These are phyloP conservation scores for Fusarium sp. DNA, from an alignment of 2,329 filamentous ascomycete genomes.

Conservation along the genomic window DNA sequence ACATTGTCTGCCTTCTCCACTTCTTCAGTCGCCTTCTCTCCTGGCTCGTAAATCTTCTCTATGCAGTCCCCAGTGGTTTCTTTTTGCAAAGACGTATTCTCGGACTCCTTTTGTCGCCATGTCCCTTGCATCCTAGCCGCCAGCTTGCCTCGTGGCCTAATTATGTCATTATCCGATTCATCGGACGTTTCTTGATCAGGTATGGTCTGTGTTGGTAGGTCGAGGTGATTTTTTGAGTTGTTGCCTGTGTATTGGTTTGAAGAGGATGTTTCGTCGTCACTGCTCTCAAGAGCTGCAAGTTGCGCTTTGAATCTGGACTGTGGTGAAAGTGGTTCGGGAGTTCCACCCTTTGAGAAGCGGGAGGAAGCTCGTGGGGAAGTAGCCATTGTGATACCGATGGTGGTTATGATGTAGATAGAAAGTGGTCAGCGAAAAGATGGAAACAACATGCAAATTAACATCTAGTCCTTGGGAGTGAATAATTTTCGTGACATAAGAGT, in stretches of 20 bases:
- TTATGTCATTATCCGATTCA: slow-evolving; percentile 49
- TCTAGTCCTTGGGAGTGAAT: background rate
- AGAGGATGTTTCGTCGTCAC: slow-evolving; percentile 55
- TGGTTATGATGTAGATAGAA: background rate
- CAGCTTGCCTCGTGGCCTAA: slow-evolving; percentile 68
- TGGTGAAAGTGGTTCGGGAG: slow-evolving; percentile 59
- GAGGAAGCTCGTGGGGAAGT: slow-evolving; percentile 55
- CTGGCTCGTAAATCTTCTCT: slow-evolving; percentile 53
- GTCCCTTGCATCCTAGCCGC: slow-evolving; percentile 69
- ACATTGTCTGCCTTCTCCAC: slow-evolving; percentile 41
- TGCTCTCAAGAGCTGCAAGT: slow-evolving; percentile 60
- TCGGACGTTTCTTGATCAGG: slow-evolving; percentile 60
- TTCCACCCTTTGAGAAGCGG: slow-evolving; percentile 53
- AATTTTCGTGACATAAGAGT: slow-evolving; percentile 1
- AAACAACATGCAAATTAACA: background rate
- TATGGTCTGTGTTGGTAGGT: slow-evolving; percentile 27
- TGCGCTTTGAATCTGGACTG: slow-evolving; percentile 65
- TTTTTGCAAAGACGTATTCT: slow-evolving; percentile 4
- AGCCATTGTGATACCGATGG: slow-evolving; percentile 54
- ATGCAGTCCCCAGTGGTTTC: slow-evolving; percentile 54
- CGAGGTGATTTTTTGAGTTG: slow-evolving; percentile 1
- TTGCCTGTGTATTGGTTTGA: slow-evolving; percentile 19
- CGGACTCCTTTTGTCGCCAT: slow-evolving; percentile 26
- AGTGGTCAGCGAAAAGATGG: background rate
- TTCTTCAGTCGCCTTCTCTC: slow-evolving; percentile 31